Conservation (phyloP, 768 basidiomycete genomes). For the Leccinum obscurum region DNA sequence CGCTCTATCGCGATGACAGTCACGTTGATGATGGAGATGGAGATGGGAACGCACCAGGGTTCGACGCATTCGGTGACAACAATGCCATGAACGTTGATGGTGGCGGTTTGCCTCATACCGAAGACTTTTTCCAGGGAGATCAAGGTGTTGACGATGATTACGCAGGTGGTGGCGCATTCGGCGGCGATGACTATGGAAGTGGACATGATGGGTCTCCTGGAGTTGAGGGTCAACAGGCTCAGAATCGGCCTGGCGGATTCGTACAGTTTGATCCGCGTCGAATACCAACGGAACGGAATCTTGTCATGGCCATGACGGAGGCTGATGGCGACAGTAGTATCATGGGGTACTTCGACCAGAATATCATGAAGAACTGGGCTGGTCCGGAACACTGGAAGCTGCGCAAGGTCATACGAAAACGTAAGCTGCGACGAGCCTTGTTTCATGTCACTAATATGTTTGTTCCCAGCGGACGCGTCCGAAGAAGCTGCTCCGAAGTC, state of each 20-base stretch:
- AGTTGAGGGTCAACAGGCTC: slow-evolving; percentile 41
- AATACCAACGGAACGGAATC: slow-evolving; percentile 72
- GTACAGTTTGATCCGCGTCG: slow-evolving; percentile 85
- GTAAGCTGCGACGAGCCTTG: slow-evolving; percentile 44
- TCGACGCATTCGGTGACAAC: slow-evolving; percentile 23
- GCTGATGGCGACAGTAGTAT: slow-evolving; percentile 56
- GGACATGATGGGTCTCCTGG: slow-evolving; percentile 45
- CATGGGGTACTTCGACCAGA: slow-evolving; percentile 90
- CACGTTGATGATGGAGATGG: slow-evolving; percentile 37
- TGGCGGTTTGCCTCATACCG: slow-evolving; percentile 40
- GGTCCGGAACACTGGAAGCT: slow-evolving; percentile 99
- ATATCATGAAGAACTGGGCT: slow-evolving; percentile 92
- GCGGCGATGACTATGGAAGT: slow-evolving; percentile 43
- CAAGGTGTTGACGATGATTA: slow-evolving; percentile 54
- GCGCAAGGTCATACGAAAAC: slow-evolving; percentile 72
- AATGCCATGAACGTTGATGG: slow-evolving; percentile 43
- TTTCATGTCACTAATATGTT: slow-evolving; percentile 2
- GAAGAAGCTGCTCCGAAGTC: slow-evolving; percentile 53
- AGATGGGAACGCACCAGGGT: slow-evolving; percentile 28
- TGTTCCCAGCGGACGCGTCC: slow-evolving; percentile 44
- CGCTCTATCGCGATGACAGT: slow-evolving; percentile 58
- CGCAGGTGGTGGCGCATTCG: slow-evolving; percentile 39
- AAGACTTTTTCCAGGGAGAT: slow-evolving; percentile 72
- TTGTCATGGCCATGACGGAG: slow-evolving; percentile 84
- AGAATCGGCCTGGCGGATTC: slow-evolving; percentile 46